Base-by-base conservation (phyloP, 805 yeast species). In the Saturnispora silvae region DNA sequence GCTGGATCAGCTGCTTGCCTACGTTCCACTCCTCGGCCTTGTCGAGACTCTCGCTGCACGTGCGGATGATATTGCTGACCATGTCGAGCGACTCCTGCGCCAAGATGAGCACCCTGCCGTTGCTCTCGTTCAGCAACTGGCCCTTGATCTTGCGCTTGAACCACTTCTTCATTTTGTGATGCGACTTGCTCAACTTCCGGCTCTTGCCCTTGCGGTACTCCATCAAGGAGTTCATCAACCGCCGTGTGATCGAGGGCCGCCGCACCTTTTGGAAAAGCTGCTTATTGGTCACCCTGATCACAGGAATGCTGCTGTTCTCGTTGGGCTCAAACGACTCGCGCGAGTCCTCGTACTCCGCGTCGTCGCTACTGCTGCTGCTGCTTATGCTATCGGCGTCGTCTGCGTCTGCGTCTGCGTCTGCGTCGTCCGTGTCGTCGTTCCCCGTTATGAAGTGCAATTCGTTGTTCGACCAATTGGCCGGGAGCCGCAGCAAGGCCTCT, bases 61-160 rank as follows among this genome's bases (percentile, higher is more conserved):
- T 87, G 35, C 69, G 70, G 45, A 86, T 85, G 15, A 89, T 78
- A 40, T 81, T 81, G 28, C 78, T 70, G 26, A 89, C 79, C 85
- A 87, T 82, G 30, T 81, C 92, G 33, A 89, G 61, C 0, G 95
- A 79, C 56, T 92, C 98, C 46, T 81, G 80, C 0, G 97, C 96
- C 42, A 89, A 65, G 4, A 81, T 69, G 19, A 92, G 60, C 1
- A 85, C 82, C 44, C 79, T 75, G 17, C 82, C 84, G 52, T 84
- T 81, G 8, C 72, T 61, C 44, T 66, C 63, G 24, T 61, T 44
- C 39, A 50, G 32, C 5, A 59, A 45, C 33, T 57, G 61, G 28
- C 47, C 42, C 26, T 50, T 41, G 16, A 54, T 49, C 9, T 57
- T 49, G 18, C 48, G 42, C 30, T 45, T 49, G 41, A 55, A 50